Evolutionary conservation across 2,329 filamentous ascomycete genomes (phyloP), one percentile per base, ranked within the genome.

Genomic region (Phyllosticta capitalensis): DNA sequence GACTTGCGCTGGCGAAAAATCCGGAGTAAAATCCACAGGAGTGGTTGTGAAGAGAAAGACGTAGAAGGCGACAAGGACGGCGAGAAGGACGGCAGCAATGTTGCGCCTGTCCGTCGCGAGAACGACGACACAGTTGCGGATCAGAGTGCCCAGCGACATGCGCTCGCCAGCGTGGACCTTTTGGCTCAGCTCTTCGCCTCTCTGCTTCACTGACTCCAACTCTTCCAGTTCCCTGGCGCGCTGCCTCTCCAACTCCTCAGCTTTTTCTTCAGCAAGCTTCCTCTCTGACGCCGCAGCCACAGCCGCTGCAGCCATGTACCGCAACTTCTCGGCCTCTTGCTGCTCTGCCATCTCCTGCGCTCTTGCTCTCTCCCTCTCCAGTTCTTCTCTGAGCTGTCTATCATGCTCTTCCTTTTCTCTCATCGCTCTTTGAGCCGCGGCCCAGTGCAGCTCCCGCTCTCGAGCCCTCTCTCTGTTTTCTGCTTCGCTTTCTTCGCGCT

Each of bases 81-180:
- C 51, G 9, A 59, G 26, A 30, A 54, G 7, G n/a, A 51, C 4
- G 24, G 80, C 74, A 12, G 73, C 68, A 6, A 81, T 66, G 63
- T 81, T 83, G 26, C 76, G 72, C 24, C 72, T 70, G 63, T 83
- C 81, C 55, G 74, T 72, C 2, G 75, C 71, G 33, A 80, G 65
- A 1, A 79, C 68, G 22, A 72, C 72, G n/a, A 81, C 60, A 61
- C 79, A 81, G 63, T 80, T 80, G 51, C 72, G 65, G 24, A 81
- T 59, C 17, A 81, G 68, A 1, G 75, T 74, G 9, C 71, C 70
- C 0, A 82, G 68, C 9, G 78, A 77, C 20, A 81, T 72, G 9
- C 52, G 51, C 49, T 24, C 49, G 30, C 14, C n/a, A 30, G 51
- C 56, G 17, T 5, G 14, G n/a, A 45, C 38, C 38, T 45, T 45